A percentile compares a stretch with the other conserved stretches of the same genome.
Conservation (phyloP, 345 rosid species). For the Pistacia vera region DNA sequence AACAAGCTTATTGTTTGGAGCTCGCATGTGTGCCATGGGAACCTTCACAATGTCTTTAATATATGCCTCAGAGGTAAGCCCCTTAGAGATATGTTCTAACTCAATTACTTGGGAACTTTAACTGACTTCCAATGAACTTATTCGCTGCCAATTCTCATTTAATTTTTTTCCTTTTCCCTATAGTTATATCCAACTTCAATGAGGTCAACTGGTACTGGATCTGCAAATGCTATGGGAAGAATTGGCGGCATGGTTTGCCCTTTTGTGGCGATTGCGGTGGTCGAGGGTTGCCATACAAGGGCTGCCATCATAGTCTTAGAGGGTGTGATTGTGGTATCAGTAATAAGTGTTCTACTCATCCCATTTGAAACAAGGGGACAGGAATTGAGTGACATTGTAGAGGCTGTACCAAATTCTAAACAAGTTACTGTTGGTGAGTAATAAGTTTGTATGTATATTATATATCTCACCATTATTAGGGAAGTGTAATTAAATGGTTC, state of each 20-base stretch:
- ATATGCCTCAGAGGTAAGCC: slow-evolving; percentile 58
- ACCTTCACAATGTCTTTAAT: slow-evolving; percentile 48
- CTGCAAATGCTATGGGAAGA: slow-evolving; percentile 59
- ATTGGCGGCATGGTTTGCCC: slow-evolving; percentile 67
- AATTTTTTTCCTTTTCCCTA: neutral
- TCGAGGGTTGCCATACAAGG: slow-evolving; percentile 43
- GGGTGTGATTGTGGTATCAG: slow-evolving; percentile 37
- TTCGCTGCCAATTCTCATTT: neutral
- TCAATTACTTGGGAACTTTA: too few species aligned
- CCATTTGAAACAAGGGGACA: slow-evolving; percentile 64
- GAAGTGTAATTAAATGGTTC: too few species aligned
- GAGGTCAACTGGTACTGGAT: slow-evolving; percentile 58
- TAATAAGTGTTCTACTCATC: slow-evolving; percentile 35
- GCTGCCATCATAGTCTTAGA: slow-evolving; percentile 43
- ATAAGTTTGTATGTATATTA: too few species aligned
- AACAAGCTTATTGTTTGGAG: slow-evolving; percentile 50
- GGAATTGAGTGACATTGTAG: slow-evolving; percentile 36
- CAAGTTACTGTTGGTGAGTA: neutral
- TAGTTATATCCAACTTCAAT: slow-evolving; percentile 62
- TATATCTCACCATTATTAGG: too few species aligned
- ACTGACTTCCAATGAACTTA: too few species aligned
- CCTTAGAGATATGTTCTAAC: neutral
- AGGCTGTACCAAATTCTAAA: neutral
- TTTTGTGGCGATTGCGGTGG: slow-evolving; percentile 19
- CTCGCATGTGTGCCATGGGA: slow-evolving; percentile 53